These are phyloP conservation scores for Clonostachys solani DNA, from an alignment of 2,329 filamentous ascomycete genomes.

Conservation along the genomic window DNA sequence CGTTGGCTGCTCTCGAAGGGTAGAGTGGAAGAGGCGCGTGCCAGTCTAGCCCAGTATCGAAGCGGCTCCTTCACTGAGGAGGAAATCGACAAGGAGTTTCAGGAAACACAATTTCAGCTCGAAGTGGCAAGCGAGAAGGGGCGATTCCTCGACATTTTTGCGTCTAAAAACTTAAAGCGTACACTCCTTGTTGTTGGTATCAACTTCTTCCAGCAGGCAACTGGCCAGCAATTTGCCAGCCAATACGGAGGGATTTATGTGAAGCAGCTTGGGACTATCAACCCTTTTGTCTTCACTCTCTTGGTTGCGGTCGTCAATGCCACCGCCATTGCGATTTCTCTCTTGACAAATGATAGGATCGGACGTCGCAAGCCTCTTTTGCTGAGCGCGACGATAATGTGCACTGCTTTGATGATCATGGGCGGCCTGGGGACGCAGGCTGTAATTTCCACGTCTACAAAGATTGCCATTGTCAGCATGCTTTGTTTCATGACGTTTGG, in stretches of 20 bases:
- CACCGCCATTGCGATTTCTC: conserved; percentile 5
- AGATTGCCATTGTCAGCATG: conserved; percentile 15
- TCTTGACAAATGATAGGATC: conserved; percentile 5
- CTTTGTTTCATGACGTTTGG: conserved; percentile 19
- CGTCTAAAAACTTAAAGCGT: conserved; percentile 8
- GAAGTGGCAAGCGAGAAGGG: conserved; percentile 7
- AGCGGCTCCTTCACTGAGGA: too few relatives aligned
- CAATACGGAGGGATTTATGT: conserved; percentile 20
- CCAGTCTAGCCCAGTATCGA: too few relatives aligned
- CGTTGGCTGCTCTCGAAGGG: conserved; percentile 44
- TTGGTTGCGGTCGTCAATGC: conserved; percentile 8
- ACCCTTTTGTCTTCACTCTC: conserved; percentile 15
- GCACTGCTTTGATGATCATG: conserved; percentile 19
- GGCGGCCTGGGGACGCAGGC: conserved; percentile 24
- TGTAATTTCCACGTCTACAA: conserved; percentile 13
- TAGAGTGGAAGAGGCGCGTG: conserved; percentile 28
- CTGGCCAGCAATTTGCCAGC: conserved; percentile 16
- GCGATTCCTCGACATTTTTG: conserved; percentile 9
- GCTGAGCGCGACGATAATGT: conserved; percentile 13
- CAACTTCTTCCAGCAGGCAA: conserved; percentile 21
- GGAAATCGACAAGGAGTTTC: too few relatives aligned
- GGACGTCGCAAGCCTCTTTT: conserved; percentile 12
- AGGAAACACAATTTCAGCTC: too few relatives aligned
- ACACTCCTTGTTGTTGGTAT: conserved; percentile 14
- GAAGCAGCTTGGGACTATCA: conserved; percentile 15